Conservation (phyloP, 2,329 filamentous ascomycete species). For the Botrytis deweyae region DNA sequence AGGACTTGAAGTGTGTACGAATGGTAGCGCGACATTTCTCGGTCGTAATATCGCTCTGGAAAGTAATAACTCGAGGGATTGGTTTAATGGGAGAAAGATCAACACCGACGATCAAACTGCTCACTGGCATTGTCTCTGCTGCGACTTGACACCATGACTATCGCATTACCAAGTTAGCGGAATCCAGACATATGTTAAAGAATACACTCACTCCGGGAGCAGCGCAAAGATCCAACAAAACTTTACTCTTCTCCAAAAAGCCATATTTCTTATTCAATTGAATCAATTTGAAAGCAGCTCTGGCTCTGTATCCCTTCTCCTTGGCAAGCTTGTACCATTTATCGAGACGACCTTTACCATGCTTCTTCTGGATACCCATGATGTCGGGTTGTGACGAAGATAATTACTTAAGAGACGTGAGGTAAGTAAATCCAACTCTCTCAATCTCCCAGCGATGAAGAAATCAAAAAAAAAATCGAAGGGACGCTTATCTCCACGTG, state of each 20-base stretch:
- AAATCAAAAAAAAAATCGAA: conserved; percentile 3
- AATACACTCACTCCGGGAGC: conserved; percentile 73
- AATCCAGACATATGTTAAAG: not conserved
- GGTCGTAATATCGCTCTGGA: conserved; percentile 97
- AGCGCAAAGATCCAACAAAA: conserved; percentile 94
- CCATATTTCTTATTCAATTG: conserved; percentile 99
- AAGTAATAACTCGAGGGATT: conserved; percentile 89
- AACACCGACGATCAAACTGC: conserved; percentile 89
- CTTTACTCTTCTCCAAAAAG: conserved; percentile 95
- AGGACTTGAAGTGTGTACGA: conserved; percentile 84
- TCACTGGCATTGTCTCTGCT: conserved; percentile 87
- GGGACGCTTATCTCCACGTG: conserved; percentile 9
- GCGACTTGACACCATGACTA: conserved; percentile 96
- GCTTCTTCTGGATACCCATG: conserved; percentile 99
- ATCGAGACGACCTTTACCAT: conserved; percentile 96
- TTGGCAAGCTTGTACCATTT: conserved; percentile 99
- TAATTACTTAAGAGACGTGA: conserved; percentile 4
- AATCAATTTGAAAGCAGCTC: conserved; percentile 96
- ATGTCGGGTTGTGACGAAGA: conserved; percentile 23
- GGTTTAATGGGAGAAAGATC: conserved; percentile 94
- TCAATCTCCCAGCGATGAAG: not conserved
- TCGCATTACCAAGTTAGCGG: conserved; percentile 28
- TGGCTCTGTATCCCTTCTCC: conserved; percentile 93
- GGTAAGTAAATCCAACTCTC: not conserved
- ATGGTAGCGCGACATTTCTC: conserved; percentile 93